phyloP scores from a whole-genome alignment of 805 yeast species.

The Yamadazyma paraphyllophila region DNA sequence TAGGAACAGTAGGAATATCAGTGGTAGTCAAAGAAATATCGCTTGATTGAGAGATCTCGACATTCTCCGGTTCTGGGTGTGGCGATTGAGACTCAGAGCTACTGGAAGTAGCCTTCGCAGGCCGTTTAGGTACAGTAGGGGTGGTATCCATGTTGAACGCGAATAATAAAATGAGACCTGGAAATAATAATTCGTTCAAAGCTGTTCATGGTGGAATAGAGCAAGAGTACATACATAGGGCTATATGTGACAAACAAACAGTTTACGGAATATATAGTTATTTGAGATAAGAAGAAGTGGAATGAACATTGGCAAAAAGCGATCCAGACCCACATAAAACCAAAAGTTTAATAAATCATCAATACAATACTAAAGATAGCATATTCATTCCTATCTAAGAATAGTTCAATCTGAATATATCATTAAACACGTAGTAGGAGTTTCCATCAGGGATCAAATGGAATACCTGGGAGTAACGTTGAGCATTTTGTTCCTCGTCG shows the following conservation, averaged over 20 bases:
- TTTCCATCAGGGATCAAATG: constrained; percentile 91
- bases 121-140: constrained; percentile 6
- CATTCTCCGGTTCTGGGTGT: not conserved
- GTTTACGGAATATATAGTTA: no score
- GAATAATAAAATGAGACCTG: not conserved
- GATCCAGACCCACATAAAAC: no score
- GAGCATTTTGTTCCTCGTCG: constrained; percentile 94
- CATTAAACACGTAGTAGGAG: constrained; percentile 93
- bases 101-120: not conserved
- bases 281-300: no score
- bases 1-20: constrained; percentile 24
- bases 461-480: constrained; percentile 96
- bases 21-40: not conserved
- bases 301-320: no score
- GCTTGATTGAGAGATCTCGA: not conserved
- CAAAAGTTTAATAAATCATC: not conserved
- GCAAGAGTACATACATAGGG: no score
- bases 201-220: no score
- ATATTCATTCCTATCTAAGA: constrained; percentile 34
- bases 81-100: not conserved
- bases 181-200: not conserved
- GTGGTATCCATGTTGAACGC: not conserved
- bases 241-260: no score
- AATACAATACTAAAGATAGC: not conserved
- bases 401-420: constrained; percentile 93